Evolutionary conservation across 1,284 basidiomycete genomes (phyloP), one percentile per base, ranked within the genome.

Genomic region (Athelia psychrophila): DNA sequence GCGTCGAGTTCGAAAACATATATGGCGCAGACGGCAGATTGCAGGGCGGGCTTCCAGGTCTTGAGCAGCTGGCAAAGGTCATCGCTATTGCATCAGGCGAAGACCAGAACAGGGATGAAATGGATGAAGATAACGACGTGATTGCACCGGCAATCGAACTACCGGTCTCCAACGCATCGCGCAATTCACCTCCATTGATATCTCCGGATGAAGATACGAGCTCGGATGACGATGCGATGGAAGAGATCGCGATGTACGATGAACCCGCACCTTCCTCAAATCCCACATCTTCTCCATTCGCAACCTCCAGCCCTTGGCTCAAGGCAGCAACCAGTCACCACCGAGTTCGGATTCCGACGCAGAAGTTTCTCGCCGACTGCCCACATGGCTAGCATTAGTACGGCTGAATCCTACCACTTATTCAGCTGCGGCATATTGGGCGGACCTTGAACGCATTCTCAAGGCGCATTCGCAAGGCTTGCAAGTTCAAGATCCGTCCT

Each of bases 51-150:
- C 70, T 95, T 1, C 75, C 85, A 9, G 84, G 87, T 15, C 73
- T 96, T 50, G 92, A 95, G 65, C 85, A 88, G 50, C 74, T 97
- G 3, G 90, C 93, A 0, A 83, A 84, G 45, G 89, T 93, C 6
- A 88, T 94, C 19, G 79, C 83, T 0, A 72, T 83, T 16, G 75
- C 76, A 24, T 77, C 80, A 20, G 81, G 78, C 3, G 78, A 78
- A 20, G 80, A n/a, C n/a, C 71, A 67, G 1, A 79, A 82, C 51
- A 69, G 74, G 30, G 84, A 86, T 24, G 66, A 72, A 18, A 79
- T 78, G 65, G 80, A 82, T 33, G 78, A 81, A 42, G 76, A 74
- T 50, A 71, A 71, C 16, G 80, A 84, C 33, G 86, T 86, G 30
- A 74, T 82, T 20, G 83, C 85, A 54, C 81, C 83, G 20, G 79